Evolutionary conservation across 768 basidiomycete species (phyloP), one percentile per base, ranked within the genome.

Genomic region (Kwoniella sp.): DNA sequence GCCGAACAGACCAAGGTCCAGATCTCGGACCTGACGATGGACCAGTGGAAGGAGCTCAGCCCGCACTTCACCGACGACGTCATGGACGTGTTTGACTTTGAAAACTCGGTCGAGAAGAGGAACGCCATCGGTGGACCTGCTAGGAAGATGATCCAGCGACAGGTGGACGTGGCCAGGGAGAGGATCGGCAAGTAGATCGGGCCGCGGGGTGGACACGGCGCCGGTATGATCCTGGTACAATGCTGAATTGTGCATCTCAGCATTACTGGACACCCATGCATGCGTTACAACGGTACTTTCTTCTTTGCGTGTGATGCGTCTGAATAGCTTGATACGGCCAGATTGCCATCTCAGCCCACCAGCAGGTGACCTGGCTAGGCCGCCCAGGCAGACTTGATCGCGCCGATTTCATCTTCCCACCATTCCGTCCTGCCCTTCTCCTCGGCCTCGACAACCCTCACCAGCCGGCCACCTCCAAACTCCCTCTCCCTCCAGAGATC

Each of bases 91-190:
- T 99, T 98, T 71, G 82, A 98, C 76, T 99, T 96, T 71, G 93
- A 98, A 74, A 85, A 86, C 41, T 89, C 87, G 57, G 91, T 98
- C 12, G 95, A 99, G 78, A 82, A 89, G 57, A 78, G 92, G 65
- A 81, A 87, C 66, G 85, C 92, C 1, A 89, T 96, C 62, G 95
- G 95, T 27, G 95, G 95, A 9, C 84, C 95, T 3, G 89, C 88
- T 71, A 80, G 81, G 53, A 79, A 79, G 62, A 93, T 89, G 81
- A 80, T 99, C 11, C 81, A 85, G 59, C 78, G 89, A 60, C 93
- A 98, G 76, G 84, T 98, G 49, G 74, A 82, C 15, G 83, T 87
- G 3, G 77, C 95, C 60, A 82, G 88, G 45, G 77, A 78, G 49
- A 79, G 80, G 25, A 73, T 91, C 23, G 65, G 49, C n/a, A 42